These are phyloP conservation scores for Xylaria polymorpha DNA, from an alignment of 2,329 filamentous ascomycete species.

Conservation along the genomic window DNA sequence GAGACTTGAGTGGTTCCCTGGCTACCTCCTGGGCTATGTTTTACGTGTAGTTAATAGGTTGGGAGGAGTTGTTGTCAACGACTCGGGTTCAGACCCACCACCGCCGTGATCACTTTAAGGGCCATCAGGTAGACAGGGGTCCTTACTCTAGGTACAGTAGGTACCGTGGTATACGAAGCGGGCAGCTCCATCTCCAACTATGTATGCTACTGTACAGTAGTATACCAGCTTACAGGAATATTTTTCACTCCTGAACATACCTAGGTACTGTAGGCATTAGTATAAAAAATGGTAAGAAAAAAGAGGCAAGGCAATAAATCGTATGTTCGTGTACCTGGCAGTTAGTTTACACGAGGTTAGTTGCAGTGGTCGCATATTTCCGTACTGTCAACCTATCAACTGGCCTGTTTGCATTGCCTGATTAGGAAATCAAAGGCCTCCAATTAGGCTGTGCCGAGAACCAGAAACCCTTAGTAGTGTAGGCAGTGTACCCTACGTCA, in stretches of 20 bases:
- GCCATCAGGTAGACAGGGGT: neutral
- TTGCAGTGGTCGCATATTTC: neutral
- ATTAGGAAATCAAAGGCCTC: constrained; percentile 24
- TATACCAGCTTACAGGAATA: neutral
- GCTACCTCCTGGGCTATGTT: constrained; percentile 11
- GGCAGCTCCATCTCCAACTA: constrained; percentile 1
- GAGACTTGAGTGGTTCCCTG: constrained; percentile 20
- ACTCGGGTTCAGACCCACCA: constrained; percentile 28
- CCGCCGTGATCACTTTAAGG: neutral
- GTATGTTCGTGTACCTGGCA: too few relatives aligned
- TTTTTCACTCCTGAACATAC: neutral
- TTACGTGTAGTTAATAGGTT: constrained; percentile 12
- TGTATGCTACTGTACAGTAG: too few relatives aligned
- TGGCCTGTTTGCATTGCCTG: constrained; percentile 16
- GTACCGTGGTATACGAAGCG: neutral
- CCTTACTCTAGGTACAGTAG: too few relatives aligned
- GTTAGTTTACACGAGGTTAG: neutral
- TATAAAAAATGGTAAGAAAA: neutral
- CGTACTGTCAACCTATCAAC: constrained; percentile 18
- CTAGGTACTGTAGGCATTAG: neutral
- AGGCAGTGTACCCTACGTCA: too few relatives aligned
- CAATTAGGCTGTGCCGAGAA: constrained; percentile 12
- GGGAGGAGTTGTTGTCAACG: constrained; percentile 18
- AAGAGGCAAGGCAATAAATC: neutral
- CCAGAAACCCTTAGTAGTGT: neutral